Percentiles rank a stretch among this genome's conserved stretches.
Evolutionary conservation across 805 yeast genomes (phyloP).

Genomic region (Wickerhamomyces xylosicus): DNA sequence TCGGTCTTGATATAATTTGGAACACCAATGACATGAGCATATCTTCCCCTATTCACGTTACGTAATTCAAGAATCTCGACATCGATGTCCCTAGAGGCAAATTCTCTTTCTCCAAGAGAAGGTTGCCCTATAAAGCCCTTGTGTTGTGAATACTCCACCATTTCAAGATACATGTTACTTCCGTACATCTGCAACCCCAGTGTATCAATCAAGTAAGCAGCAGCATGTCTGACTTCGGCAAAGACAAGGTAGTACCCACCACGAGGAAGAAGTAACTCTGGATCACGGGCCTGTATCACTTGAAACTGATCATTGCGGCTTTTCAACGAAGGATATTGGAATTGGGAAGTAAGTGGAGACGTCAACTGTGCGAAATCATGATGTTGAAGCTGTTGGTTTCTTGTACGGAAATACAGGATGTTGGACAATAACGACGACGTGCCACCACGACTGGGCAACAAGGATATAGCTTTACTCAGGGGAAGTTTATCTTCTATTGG

Average conservation of each 20-base stretch:
- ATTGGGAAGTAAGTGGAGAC: not conserved
- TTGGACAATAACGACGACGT: not conserved
- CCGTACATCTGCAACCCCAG: conserved; percentile 41
- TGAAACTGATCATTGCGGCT: conserved; percentile 14
- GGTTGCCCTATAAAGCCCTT: not conserved
- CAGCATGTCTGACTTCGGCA: conserved; percentile 34
- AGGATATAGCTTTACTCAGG: too few species aligned
- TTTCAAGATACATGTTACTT: conserved; percentile 31
- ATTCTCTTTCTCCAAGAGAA: not conserved
- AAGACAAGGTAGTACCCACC: conserved; percentile 48
- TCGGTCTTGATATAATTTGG: conserved; percentile 32
- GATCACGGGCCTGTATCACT: conserved; percentile 41
- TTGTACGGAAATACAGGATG: not conserved
- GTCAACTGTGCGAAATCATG: not conserved
- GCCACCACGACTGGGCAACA: not conserved
- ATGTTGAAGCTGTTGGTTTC: not conserved
- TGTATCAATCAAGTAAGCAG: conserved; percentile 41
- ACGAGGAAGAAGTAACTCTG: conserved; percentile 30
- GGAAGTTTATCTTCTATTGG: too few species aligned
- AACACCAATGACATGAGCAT: conserved; percentile 33
- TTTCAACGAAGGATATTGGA: not conserved
- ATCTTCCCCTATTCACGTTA: conserved; percentile 8
- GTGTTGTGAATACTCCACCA: conserved; percentile 23
- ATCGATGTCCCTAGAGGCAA: not conserved
- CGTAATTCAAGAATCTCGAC: not conserved